Base-by-base conservation (phyloP, 352 stramenopile species). In the Hyphochytrium catenoides region DNA sequence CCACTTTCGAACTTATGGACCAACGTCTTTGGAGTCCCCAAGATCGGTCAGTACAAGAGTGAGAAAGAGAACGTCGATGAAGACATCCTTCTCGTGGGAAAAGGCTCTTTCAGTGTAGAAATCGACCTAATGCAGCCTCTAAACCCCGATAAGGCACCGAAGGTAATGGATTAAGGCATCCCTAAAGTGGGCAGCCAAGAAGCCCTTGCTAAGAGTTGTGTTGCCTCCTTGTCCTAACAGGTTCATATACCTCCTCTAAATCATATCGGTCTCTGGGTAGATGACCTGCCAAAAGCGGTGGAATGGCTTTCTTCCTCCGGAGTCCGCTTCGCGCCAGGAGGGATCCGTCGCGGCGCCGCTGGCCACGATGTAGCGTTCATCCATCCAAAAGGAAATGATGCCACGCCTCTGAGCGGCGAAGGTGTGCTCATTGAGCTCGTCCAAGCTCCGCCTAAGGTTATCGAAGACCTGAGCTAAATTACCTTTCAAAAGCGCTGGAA, bases 101-200 rank as follows among this genome's bases (percentile, higher is more conserved):
- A 71, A 16, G 75, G 68, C 16, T 71, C 84, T 12, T 83, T 85
- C 41, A 62, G 69, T 1, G 87, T 97, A 1, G 91, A 98, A 54
- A 60, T 98, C 14, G 91, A 98, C 59, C 68, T 98, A 44, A 98
- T 98, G 91, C 81, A 94, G 52, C 89, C 88, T 4, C 66, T 97
- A 16, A 81, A 96, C 67, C 44, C 59, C 7, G 54, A 64, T 40
- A 94, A 92, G 50, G 61, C 59, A 36, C 76, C 79, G 24, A 93
- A 88, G 47, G 69, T 59, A 43, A 11, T 39, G 40, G 7, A 26
- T 26, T 16, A 20, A 6, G 12, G 43, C 9, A 22, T 4, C 23
- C 5, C 28, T 36, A n/a, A 34, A 43, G 18, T 28, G 8, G 49
- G 26, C 5, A 31, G 32, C 26, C 22, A 50, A 29, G n/a, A 45